Evolutionary conservation across 2,329 filamentous ascomycete species (phyloP), one percentile per base, ranked within the genome.

Genomic region (Cytospora paraplurivora): DNA sequence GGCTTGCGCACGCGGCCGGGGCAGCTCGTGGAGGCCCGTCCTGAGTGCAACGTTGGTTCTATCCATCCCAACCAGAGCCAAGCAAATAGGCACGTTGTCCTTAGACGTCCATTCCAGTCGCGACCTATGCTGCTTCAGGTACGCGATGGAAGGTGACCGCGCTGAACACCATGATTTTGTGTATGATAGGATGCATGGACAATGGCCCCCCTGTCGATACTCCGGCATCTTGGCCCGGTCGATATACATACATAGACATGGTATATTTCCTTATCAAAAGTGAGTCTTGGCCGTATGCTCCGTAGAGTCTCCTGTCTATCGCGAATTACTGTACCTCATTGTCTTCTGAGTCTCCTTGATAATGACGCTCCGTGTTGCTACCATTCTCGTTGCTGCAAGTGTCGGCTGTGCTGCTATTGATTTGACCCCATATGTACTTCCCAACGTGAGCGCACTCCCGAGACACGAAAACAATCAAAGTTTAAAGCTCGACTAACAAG

Each of bases 341-440:
- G 11, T 3, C 15, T 8, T 35, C n/a, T 6, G 21, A 52, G 34
- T 34, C 13, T n/a, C 12, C 33, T 19, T 21, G 12, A 51, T 19
- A 12, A 63, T 63, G 64, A 13, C 21, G 15, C 15, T 19, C 7
- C 15, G 19, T 19, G 15, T 8, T 7, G 19, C 56, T 19, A 5
- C 44, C 19, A 33, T 58, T 8, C 6, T 57, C 2, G 49, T 32
- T 4, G 49, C 60, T 8, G 21, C 56, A 27, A 47, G 27, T 44
- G 17, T 51, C 12, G 38, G 19, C 19, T 62, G 34, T 1, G 51
- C 38, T 11, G 65, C 62, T 37, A 66, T 50, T 7, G 73, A 75
- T 57, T 63, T 76, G 34, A 67, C 75, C 32, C 67, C 65, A 52
- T 76, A 76, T 70, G 76, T 75, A 4, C 67, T 74, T 37, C 76